These are phyloP conservation scores for Ophiostoma montium DNA, from an alignment of 2,329 filamentous ascomycete genomes.

Conservation along the genomic window DNA sequence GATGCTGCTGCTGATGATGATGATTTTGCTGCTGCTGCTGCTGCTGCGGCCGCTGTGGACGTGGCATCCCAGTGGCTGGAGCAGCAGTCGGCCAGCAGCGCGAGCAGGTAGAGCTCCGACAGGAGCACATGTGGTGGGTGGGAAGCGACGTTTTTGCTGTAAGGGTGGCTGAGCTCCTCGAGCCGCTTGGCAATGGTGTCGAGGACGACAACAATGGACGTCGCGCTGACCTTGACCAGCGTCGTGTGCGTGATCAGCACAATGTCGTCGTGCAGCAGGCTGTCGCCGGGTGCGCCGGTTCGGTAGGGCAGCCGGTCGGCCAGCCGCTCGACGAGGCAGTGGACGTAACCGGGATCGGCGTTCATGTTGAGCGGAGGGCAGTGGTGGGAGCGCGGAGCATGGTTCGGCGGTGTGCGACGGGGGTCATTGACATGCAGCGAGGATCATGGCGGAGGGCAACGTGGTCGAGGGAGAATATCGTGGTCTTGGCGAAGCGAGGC, in stretches of 20 bases:
- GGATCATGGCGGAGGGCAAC: constrained; percentile 5
- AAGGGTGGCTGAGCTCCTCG: constrained; percentile 43
- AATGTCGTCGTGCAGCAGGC: constrained; percentile 46
- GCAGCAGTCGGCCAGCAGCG: constrained; percentile 51
- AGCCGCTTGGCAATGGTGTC: constrained; percentile 42
- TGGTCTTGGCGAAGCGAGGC: too few species aligned
- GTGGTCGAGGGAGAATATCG: background rate
- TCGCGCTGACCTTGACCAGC: constrained; percentile 44
- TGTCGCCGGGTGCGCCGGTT: constrained; percentile 41
- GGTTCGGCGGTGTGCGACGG: background rate
- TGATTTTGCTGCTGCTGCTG: too few species aligned
- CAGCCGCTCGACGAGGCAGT: constrained; percentile 48
- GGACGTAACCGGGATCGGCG: constrained; percentile 44
- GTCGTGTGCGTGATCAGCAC: constrained; percentile 46
- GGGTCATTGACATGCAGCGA: background rate
- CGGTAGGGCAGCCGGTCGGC: constrained; percentile 50
- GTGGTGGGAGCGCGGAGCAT: background rate
- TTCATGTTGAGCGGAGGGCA: constrained; percentile 31
- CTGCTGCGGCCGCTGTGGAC: constrained; percentile 13
- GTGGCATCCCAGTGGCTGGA: constrained; percentile 41
- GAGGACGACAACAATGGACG: constrained; percentile 38
- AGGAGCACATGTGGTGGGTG: constrained; percentile 47
- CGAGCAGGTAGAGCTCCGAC: constrained; percentile 51
- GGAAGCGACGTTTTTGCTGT: constrained; percentile 29
- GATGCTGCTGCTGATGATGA: too few species aligned